Evolutionary conservation across 2,329 filamentous ascomycete genomes (phyloP).

Genomic region (Sclerotinia subarctica): DNA sequence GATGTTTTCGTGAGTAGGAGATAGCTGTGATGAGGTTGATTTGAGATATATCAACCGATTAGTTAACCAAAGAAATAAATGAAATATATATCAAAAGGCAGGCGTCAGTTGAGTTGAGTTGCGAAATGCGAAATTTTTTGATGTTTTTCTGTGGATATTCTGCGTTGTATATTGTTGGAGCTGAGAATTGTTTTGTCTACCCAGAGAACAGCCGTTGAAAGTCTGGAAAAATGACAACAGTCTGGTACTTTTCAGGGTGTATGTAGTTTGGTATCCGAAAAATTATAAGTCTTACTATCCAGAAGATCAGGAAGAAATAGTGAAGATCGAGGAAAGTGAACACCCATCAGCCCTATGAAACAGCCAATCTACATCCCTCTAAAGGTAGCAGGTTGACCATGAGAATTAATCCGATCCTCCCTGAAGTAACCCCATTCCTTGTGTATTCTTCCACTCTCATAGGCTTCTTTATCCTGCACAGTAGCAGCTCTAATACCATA

Average conservation of each 20-base stretch:
- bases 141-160: background rate
- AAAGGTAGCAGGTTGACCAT: background rate
- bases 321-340: background rate
- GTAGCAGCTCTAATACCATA: slow-evolving; percentile 6
- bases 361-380: background rate
- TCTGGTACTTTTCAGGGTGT: background rate
- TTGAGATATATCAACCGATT: too few species aligned
- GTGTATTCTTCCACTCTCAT: background rate
- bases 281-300: too few species aligned
- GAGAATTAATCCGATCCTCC: background rate
- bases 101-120: background rate
- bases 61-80: background rate
- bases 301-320: background rate
- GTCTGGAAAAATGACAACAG: too few species aligned
- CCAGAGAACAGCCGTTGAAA: too few species aligned
- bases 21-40: background rate
- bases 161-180: too few species aligned
- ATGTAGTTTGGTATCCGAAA: background rate
- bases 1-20: too few species aligned
- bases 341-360: background rate
- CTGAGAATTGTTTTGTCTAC: background rate
- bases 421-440: slow-evolving; percentile 1
- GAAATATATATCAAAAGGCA: background rate
- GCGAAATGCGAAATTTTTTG: too few species aligned
- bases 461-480: background rate